Evolutionary conservation across 129 eudicot species (phyloP), one percentile per base, ranked within the genome.

Genomic region (Kitagawia praeruptora): DNA sequence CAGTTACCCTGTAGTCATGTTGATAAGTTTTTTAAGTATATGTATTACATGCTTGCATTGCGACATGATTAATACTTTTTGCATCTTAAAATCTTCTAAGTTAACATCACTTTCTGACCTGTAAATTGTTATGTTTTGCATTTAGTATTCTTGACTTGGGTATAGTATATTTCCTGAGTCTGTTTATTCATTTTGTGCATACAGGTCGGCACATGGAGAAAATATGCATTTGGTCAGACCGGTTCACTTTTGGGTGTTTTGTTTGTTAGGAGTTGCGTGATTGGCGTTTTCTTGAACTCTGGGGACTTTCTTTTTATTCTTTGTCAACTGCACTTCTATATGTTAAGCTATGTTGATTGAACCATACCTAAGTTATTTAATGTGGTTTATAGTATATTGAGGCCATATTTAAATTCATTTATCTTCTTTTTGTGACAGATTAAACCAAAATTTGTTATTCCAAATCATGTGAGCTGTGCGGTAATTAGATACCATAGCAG

Each of bases 401-500:
- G 47, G 8, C 45, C 41, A 46, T 41, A 74, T 44, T 74, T 28
- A 23, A 41, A 44, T 39, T 31, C 7, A 23, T 28, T 74, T 8
- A 42, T 34, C 3, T 49, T 63, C 38, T 47, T 18, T 71, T 4
- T 27, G 23, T 76, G 8, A 79, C 75, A 96, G 99, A 90, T 96
- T 64, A 92, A 89, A 78, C 97, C 98, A 8, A 86, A 85, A 80
- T 81, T 80, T 84, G 88, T 89, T 83, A 89, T 96, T 79, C 99
- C 99, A 34, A 90, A 92, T 84, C 81, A 89, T 86, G 96, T 96
- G 82, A 82, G 76, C 71, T 87, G 97, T 84, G 99, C 93, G 38
- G 97, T 96, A 72, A 85, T 96, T 70, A 87, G 98, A 89, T 96
- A 96, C 76, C 99, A 96, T 82, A 92, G 97, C 82, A 90, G 98